Base-by-base conservation (phyloP, 352 stramenopile genomes). In the Phytopythium boreale region DNA sequence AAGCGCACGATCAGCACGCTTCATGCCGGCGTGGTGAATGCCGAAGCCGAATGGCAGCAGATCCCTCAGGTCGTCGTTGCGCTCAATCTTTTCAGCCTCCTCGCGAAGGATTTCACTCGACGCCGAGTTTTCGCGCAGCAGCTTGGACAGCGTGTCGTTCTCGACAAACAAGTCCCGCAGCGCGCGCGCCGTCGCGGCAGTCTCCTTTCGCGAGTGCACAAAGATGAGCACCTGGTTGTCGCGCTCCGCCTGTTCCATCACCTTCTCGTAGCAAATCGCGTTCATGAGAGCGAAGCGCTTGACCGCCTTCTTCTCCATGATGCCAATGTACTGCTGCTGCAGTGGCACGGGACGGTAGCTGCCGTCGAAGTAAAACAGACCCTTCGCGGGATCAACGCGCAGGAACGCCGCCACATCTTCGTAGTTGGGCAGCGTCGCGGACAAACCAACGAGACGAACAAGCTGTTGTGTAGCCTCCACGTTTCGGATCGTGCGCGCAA, bases 221-320 rank as follows among this genome's bases (percentile, higher is more conserved):
- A 99, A 99, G 59, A 99, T 99, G 2, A 99, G 76, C 43, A 99
- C 95, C 66, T 99, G 97, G 77, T 99, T 98, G 66, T 98, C 82
- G 10, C 95, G 63, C 73, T 96, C 83, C 9, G 95, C 95, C 67
- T 99, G 96, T 43, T 95, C 82, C 31, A 98, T 68, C 4, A 98
- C 92, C 72, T 99, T 99, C 63, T 99, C 98, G 72, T 99, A 99
- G 67, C 97, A 99, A 66, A 99, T 99, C 64, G 99, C 95, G 79
- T 99, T 99, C 90, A 99, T 99, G 70, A 99, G 79, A 49, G 97
- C 88, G 67, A 99, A 98, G 2, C 97, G 87, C 76, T 99, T 99
- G 62, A 99, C 97, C 29, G 98, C 95, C 78, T 99, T 99, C 69
- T 98, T 98, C 77, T 99, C 97, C 53, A 97, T 99, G 47, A 99